Percentiles rank a stretch among this genome's conserved stretches.
These are phyloP conservation scores for Passalora sequoiae DNA, from an alignment of 2,329 filamentous ascomycete genomes.

Conservation along the genomic window DNA sequence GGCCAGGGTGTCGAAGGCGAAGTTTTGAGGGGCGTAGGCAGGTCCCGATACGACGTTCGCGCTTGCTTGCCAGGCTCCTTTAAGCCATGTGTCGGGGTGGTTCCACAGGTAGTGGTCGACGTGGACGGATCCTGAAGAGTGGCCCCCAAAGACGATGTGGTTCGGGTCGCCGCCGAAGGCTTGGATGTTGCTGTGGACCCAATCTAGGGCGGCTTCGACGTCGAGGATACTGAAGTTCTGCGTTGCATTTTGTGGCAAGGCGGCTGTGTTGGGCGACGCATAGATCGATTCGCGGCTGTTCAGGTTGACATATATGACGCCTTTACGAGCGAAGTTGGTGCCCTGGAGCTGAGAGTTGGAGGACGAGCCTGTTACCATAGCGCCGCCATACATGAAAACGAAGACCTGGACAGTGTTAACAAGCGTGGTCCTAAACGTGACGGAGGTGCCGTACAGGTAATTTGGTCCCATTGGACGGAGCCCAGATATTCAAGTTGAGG, in stretches of 20 bases:
- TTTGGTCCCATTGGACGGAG: constrained; percentile 6
- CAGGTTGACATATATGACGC: constrained; percentile 6
- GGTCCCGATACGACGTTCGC: constrained; percentile 41
- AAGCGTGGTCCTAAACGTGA: background rate
- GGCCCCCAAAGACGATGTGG: constrained; percentile 21
- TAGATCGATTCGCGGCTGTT: constrained; percentile 7
- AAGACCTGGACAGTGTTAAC: constrained; percentile 3
- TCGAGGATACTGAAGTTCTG: constrained; percentile 10
- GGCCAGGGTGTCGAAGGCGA: constrained; percentile 37
- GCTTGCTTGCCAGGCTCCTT: constrained; percentile 36
- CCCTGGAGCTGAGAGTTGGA: constrained; percentile 26
- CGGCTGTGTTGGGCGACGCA: constrained; percentile 4
- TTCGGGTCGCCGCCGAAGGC: constrained; percentile 7
- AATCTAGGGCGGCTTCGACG: constrained; percentile 8
- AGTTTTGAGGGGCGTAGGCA: constrained; percentile 36
- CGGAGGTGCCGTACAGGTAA: no score
- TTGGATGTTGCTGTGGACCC: constrained; percentile 6
- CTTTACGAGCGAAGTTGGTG: constrained; percentile 8
- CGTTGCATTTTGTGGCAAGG: background rate
- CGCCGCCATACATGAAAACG: constrained; percentile 10
- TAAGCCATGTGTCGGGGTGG: constrained; percentile 7
- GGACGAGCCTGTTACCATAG: constrained; percentile 13
- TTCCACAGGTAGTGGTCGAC: constrained; percentile 39
- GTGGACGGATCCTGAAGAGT: constrained; percentile 33
- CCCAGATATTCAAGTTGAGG: constrained; percentile 11